Base-by-base conservation (phyloP, 2,329 filamentous ascomycete species). In the Cercospora canescens region DNA sequence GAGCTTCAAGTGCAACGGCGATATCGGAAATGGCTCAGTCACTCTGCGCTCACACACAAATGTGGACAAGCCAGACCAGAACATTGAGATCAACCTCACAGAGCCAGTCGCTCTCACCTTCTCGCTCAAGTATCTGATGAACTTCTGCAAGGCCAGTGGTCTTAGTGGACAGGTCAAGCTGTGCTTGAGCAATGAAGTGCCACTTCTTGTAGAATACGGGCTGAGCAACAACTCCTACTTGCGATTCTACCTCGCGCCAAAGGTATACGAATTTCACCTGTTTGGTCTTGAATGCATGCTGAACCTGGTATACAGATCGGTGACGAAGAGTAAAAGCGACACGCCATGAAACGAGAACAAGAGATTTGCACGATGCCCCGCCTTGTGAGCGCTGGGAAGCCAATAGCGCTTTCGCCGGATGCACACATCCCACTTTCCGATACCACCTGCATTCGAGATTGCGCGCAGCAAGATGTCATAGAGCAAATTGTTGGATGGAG, bases 101-200 rank as follows among this genome's bases (percentile, higher is more conserved):
- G 96, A 99, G 84, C 93, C 95, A 60, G 95, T 99, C 67, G 87
- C 92, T 37, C 87, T 99, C 70, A 98, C 94, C 58, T 99, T 99
- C 85, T 98, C 95, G 35, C 91, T 99, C 76, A 99, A 99, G 85
- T 99, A 99, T 83, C 90, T 99, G 3, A 92, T 96, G 86, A 98
- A 98, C 87, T 99, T 99, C 85, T 98, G 95, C 91, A 99, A 99
- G 85, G 96, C 96, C 35, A 91, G 93, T 70, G 89, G 88, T 61
- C 85, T 99, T 68, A 94, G 94, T 41, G 84, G 81, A 73, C 86
- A 87, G 72, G 96, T 99, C 81, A 95, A 91, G 83, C 89, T 99
- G 74, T 96, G 91, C 82, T 87, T 99, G 73, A 98, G 94, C 61
- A 94, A 93, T 81, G 95, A 99, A 82, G 94, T 99, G 60, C 95